Evolutionary conservation across 2,329 filamentous ascomycete species (phyloP).

Genomic region (Penicillium sp.): DNA sequence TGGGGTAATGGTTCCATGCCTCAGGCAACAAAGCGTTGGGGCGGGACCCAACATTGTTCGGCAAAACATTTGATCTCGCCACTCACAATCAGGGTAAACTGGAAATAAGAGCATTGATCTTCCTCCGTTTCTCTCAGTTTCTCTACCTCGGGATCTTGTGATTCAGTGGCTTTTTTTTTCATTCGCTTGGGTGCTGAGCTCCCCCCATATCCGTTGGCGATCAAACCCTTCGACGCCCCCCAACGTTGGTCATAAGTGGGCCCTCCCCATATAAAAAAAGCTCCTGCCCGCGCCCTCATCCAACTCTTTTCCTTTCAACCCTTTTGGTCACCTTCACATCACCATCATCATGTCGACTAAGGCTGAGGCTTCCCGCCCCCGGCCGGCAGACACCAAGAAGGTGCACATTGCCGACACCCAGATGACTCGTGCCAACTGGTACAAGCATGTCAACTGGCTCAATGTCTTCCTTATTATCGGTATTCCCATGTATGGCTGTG

Average conservation of each 20-base stretch:
- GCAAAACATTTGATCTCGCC: slow-evolving; percentile 14
- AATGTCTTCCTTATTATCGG: slow-evolving; percentile 80
- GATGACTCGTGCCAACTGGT: slow-evolving; percentile 80
- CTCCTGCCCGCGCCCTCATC: slow-evolving; percentile 12
- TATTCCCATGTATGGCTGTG: slow-evolving; percentile 71
- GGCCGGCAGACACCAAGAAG: slow-evolving; percentile 60
- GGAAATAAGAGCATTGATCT: slow-evolving; percentile 8
- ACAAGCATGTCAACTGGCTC: slow-evolving; percentile 92
- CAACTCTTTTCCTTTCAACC: slow-evolving; percentile 4
- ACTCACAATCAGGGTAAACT: slow-evolving; percentile 6
- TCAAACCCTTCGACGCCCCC: slow-evolving; percentile 21
- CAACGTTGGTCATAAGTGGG: slow-evolving; percentile 29
- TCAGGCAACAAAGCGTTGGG: slow-evolving; percentile 34
- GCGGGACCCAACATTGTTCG: slow-evolving; percentile 30
- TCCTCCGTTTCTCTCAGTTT: neutral
- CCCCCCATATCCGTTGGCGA: slow-evolving; percentile 26
- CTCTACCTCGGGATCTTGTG: slow-evolving; percentile 32
- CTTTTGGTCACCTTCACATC: slow-evolving; percentile 9
- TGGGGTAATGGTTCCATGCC: slow-evolving; percentile 1
- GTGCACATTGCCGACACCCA: slow-evolving; percentile 82
- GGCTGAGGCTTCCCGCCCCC: slow-evolving; percentile 34
- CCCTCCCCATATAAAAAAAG: slow-evolving; percentile 22
- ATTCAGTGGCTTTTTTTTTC: slow-evolving; percentile 13
- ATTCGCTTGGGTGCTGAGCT: slow-evolving; percentile 14
- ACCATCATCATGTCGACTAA: slow-evolving; percentile 37